phyloP scores from a whole-genome alignment of 1,139 yeast genomes.

The Candida buenavistaensis region DNA sequence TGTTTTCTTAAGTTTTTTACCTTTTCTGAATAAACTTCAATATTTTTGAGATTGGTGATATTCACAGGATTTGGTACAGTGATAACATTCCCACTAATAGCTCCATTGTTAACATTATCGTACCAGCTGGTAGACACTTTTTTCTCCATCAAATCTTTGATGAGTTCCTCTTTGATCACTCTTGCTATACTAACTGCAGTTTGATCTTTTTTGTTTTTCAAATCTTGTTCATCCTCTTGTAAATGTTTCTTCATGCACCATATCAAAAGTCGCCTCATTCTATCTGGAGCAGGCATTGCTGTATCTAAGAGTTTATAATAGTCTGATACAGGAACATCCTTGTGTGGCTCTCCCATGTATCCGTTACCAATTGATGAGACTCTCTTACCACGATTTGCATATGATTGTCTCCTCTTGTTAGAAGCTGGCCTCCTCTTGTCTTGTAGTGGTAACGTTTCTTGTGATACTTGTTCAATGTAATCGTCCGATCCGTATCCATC shows the following conservation, averaged over 20 bases:
- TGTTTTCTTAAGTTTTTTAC: conserved; percentile 46
- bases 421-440: conserved; percentile 3
- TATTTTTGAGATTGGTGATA: conserved; percentile 45
- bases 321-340: conserved; percentile 55
- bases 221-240: conserved; percentile 31
- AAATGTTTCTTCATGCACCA: conserved; percentile 65
- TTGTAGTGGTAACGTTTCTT: conserved; percentile 18
- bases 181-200: conserved; percentile 57
- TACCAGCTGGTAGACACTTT: conserved; percentile 70
- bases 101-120: conserved; percentile 28
- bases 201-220: conserved; percentile 26
- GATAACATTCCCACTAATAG: conserved; percentile 20
- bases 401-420: conserved; percentile 46
- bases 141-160: conserved; percentile 59
- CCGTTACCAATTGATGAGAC: conserved; percentile 78
- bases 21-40: conserved; percentile 46
- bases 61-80: conserved; percentile 60
- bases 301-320: conserved; percentile 64
- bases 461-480: conserved; percentile 33
- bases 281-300: conserved; percentile 68
- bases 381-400: conserved; percentile 65
- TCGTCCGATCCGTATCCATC: conserved; percentile 18
- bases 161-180: conserved; percentile 63
- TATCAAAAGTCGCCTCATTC: conserved; percentile 65
- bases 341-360: conserved; percentile 66